phyloP scores from a whole-genome alignment of 305 asterid species.

The Nicotiana rustica region DNA sequence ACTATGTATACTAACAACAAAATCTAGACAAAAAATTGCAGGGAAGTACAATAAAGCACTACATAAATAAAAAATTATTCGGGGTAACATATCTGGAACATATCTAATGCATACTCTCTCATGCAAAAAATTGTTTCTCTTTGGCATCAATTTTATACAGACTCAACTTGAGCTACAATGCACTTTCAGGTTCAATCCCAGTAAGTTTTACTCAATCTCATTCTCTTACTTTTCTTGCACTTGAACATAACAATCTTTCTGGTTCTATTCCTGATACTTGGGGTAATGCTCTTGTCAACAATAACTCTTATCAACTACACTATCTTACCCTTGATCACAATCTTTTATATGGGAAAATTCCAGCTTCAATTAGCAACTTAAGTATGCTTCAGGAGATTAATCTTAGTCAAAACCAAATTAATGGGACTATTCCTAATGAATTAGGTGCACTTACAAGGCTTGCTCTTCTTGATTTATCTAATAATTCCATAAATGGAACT shows the following conservation, averaged over 20 bases:
- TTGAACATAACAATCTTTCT: slow-evolving; percentile 68
- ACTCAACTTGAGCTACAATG: slow-evolving; percentile 78
- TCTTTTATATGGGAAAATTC: slow-evolving; percentile 62
- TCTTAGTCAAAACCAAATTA: slow-evolving; percentile 57
- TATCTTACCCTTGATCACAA: slow-evolving; percentile 62
- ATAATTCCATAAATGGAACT: slow-evolving; percentile 55
- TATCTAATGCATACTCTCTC: too few relatives aligned
- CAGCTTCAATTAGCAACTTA: slow-evolving; percentile 59
- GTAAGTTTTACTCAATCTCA: slow-evolving; percentile 58
- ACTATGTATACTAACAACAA: slow-evolving; percentile 10
- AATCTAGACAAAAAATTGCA: neutral
- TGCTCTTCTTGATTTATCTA: slow-evolving; percentile 57
- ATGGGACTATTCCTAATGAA: slow-evolving; percentile 58
- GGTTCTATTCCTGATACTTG: slow-evolving; percentile 68
- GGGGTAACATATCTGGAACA: too few relatives aligned
- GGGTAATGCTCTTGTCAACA: slow-evolving; percentile 44
- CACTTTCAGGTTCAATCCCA: slow-evolving; percentile 74
- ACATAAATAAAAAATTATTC: neutral
- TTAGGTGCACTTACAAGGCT: slow-evolving; percentile 51
- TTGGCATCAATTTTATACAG: slow-evolving; percentile 45
- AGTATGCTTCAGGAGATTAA: slow-evolving; percentile 52
- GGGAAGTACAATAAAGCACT: neutral
- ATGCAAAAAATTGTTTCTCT: too few relatives aligned
- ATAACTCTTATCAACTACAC: slow-evolving; percentile 52
- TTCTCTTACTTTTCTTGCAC: slow-evolving; percentile 78